phyloP scores from a whole-genome alignment of 257 asterid species.

The Linaria vulgaris region DNA sequence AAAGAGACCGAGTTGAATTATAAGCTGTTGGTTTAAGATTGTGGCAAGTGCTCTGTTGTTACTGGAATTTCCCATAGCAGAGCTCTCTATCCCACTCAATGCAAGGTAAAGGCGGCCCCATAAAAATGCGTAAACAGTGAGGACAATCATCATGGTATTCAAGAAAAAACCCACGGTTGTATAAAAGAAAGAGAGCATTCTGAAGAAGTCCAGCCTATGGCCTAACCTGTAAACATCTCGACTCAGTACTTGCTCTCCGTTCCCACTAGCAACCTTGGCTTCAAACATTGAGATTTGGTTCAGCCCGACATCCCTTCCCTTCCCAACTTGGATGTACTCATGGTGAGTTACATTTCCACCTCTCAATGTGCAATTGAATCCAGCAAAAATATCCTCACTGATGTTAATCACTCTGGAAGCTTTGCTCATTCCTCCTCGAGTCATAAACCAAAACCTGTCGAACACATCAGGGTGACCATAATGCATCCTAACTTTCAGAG shows the following conservation, averaged over 20 bases:
- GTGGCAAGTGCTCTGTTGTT: constrained; percentile 88
- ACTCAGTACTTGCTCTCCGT: constrained; percentile 94
- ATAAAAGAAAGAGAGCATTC: constrained; percentile 98
- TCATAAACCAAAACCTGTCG: constrained; percentile 96
- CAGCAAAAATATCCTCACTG: constrained; percentile 98
- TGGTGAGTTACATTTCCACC: constrained; percentile 98
- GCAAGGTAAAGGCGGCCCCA: constrained; percentile 99
- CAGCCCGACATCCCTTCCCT: constrained; percentile 98
- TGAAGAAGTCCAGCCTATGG: constrained; percentile 91
- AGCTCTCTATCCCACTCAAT: constrained; percentile 86
- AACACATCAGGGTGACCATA: constrained; percentile 99
- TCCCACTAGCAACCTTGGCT: constrained; percentile 98
- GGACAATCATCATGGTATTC: constrained; percentile 92
- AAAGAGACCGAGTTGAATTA: constrained; percentile 89
- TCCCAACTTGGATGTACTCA: constrained; percentile 97
- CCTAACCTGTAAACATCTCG: constrained; percentile 97
- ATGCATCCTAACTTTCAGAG: constrained; percentile 96
- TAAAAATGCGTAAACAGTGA: constrained; percentile 88
- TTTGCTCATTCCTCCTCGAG: constrained; percentile 98
- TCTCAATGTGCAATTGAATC: constrained; percentile 95
- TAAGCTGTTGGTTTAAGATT: constrained; percentile 94
- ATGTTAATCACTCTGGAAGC: constrained; percentile 96
- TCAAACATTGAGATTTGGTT: constrained; percentile 97
- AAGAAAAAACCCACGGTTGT: constrained; percentile 94
- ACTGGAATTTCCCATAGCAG: constrained; percentile 45